A percentile compares a stretch with the other conserved stretches of the same genome.
These are phyloP conservation scores for Rhizopogon vinicolor DNA, from an alignment of 768 basidiomycete genomes.

Conservation along the genomic window DNA sequence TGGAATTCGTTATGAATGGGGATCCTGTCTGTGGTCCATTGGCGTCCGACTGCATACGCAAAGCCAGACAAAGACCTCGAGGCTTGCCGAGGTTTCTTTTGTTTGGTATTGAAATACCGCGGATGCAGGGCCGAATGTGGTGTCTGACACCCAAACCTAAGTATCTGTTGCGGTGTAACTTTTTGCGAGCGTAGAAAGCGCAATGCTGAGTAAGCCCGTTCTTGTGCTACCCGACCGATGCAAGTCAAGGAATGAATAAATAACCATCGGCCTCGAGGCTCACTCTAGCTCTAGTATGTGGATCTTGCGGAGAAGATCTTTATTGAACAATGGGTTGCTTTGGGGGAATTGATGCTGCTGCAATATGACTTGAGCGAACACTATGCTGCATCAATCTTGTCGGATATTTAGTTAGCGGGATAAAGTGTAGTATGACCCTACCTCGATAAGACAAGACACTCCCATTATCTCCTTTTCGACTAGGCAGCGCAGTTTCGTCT, in stretches of 20 bases:
- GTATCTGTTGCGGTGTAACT: slow-evolving; percentile 69
- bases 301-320: slow-evolving; percentile 33
- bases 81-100: slow-evolving; percentile 10
- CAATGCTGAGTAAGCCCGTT: slow-evolving; percentile 64
- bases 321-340: slow-evolving; percentile 38
- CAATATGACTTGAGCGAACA: slow-evolving; percentile 59
- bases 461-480: slow-evolving; percentile 77
- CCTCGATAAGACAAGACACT: slow-evolving; percentile 87
- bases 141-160: no score
- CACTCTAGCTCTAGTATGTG: slow-evolving; percentile 76
- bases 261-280: slow-evolving; percentile 5
- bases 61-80: slow-evolving; percentile 30
- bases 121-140: slow-evolving; percentile 25
- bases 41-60: slow-evolving; percentile 24
- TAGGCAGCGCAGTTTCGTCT: slow-evolving; percentile 70
- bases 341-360: slow-evolving; percentile 45
- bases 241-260: neutral
- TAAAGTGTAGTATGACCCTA: slow-evolving; percentile 17
- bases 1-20: slow-evolving; percentile 5
- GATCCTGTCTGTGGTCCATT: slow-evolving; percentile 18
- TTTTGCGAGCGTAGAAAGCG: slow-evolving; percentile 55
- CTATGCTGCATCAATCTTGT: slow-evolving; percentile 43
- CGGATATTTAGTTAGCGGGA: neutral
- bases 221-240: slow-evolving; percentile 46
- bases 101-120: slow-evolving; percentile 27